Percentiles rank a stretch among this genome's conserved stretches.
Evolutionary conservation across 768 basidiomycete genomes (phyloP).

Genomic region (Mycena crocata): DNA sequence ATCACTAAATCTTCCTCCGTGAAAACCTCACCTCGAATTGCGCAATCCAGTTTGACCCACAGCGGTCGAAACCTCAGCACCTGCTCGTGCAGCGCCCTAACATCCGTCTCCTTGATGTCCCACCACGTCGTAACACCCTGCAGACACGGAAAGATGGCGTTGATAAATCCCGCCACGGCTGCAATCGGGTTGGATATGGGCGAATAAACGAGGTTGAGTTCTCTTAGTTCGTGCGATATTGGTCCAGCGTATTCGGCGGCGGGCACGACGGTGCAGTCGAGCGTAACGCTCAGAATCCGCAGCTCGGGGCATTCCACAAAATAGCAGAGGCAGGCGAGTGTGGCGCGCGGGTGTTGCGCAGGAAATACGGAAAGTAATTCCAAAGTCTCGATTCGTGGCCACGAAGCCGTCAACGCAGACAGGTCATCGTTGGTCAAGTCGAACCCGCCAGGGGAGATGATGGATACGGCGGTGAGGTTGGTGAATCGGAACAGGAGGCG

Average conservation of each 20-base stretch:
- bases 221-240: background rate
- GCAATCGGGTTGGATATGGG: background rate
- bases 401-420: background rate
- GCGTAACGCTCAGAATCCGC: background rate
- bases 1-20: too few relatives aligned
- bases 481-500: background rate
- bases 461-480: background rate
- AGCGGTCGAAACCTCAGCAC: too few relatives aligned
- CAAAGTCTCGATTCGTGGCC: background rate
- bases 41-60: too few relatives aligned
- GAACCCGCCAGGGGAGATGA: background rate
- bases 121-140: too few relatives aligned
- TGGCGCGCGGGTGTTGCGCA: background rate
- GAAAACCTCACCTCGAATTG: too few relatives aligned
- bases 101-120: too few relatives aligned
- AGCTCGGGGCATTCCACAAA: background rate
- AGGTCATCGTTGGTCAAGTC: background rate
- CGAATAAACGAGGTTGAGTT: background rate
- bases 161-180: background rate
- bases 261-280: background rate
- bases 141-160: background rate
- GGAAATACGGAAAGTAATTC: background rate
- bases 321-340: background rate
- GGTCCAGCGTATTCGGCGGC: background rate
- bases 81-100: too few relatives aligned